A percentile compares a stretch with the other conserved stretches of the same genome.
Evolutionary conservation across 139 green algal genomes (phyloP).

Genomic region (Ulvella scutata): DNA sequence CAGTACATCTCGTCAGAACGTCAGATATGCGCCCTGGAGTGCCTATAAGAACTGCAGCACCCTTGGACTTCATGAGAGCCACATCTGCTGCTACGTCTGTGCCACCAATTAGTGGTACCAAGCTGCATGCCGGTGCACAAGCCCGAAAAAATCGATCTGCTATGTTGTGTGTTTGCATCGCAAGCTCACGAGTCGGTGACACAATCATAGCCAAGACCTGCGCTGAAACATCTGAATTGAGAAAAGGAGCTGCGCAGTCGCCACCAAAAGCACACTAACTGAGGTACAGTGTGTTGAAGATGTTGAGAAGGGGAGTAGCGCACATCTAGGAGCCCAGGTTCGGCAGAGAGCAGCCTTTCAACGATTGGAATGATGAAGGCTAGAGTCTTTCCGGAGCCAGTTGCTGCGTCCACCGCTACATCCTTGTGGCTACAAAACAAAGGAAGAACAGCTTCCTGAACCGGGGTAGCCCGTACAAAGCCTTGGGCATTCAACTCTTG

Average conservation of each 20-base stretch:
- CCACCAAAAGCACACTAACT: no score
- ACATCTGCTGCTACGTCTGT: conserved; percentile 54
- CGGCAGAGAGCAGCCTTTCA: conserved; percentile 83
- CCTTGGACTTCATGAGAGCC: conserved; percentile 29
- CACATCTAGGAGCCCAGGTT: conserved; percentile 61
- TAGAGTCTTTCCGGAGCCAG: conserved; percentile 93
- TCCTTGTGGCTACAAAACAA: conserved; percentile 88
- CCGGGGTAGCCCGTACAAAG: conserved; percentile 65
- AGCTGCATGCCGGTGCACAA: conserved; percentile 18
- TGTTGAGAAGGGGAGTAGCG: neutral
- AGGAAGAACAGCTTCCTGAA: conserved; percentile 85
- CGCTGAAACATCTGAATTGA: neutral
- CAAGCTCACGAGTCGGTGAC: conserved; percentile 86
- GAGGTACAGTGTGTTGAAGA: no score
- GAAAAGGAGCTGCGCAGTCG: no score
- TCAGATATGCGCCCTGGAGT: conserved; percentile 87
- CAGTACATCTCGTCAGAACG: conserved; percentile 47
- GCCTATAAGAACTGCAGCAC: conserved; percentile 71
- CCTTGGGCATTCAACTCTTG: conserved; percentile 29
- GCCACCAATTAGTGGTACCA: conserved; percentile 56
- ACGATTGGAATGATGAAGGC: conserved; percentile 89
- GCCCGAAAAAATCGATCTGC: conserved; percentile 58
- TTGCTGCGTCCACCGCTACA: conserved; percentile 89
- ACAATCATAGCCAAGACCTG: conserved; percentile 84
- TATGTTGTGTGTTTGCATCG: conserved; percentile 73